Evolutionary conservation across 176 grass and related monocot genomes (phyloP).

Genomic region (Areca catechu): DNA sequence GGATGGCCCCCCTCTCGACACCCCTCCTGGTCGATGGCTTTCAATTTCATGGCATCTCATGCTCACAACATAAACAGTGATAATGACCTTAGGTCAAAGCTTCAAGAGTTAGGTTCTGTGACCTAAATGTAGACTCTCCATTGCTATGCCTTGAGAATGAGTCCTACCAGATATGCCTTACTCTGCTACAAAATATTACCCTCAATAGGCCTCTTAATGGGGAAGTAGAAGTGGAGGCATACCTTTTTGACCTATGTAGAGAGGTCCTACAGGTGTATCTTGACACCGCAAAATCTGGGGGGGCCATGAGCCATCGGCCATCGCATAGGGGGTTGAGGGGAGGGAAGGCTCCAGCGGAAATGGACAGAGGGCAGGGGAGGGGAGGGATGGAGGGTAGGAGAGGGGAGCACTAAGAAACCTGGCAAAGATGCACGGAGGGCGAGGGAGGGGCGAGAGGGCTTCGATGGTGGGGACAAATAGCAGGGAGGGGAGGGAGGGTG

Average conservation of each 20-base stretch:
- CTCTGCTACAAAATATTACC: conserved; percentile 75
- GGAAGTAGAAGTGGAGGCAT: conserved; percentile 43
- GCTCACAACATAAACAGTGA: conserved; percentile 93
- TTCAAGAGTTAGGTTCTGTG: conserved; percentile 90
- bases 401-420: too few species aligned
- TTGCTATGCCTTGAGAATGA: conserved; percentile 91
- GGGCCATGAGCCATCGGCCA: too few species aligned
- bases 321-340: too few species aligned
- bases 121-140: conserved; percentile 97
- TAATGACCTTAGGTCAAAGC: conserved; percentile 66
- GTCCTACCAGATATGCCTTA: conserved; percentile 85
- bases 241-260: conserved; percentile 75
- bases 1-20: too few species aligned
- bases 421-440: too few species aligned
- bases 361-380: too few species aligned
- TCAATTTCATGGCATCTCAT: conserved; percentile 81
- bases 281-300: conserved; percentile 47
- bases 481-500: too few species aligned
- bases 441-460: too few species aligned
- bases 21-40: too few species aligned
- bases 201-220: conserved; percentile 40
- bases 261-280: conserved; percentile 92
- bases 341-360: too few species aligned
- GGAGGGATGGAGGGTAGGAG: too few species aligned
- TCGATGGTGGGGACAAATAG: too few species aligned